These are phyloP conservation scores for Termitomyces sp. DNA, from an alignment of 768 basidiomycete genomes.

Conservation along the genomic window DNA sequence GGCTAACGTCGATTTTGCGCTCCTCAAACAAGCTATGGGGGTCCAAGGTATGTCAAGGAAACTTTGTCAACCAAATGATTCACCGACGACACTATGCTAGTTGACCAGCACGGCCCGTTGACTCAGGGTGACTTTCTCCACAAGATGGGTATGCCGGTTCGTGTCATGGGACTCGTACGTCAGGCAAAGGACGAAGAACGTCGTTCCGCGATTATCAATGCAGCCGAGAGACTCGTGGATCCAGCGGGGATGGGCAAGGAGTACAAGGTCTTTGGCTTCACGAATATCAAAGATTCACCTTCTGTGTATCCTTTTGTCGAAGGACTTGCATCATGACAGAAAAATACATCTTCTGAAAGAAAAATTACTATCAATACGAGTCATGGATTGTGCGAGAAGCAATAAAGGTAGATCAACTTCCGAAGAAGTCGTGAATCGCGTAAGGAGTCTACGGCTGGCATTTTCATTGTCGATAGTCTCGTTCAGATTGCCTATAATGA, in stretches of 20 bases:
- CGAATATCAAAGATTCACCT: slow-evolving; percentile 16
- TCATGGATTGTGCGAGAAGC: neutral
- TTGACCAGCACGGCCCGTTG: slow-evolving; percentile 51
- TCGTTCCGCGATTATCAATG: slow-evolving; percentile 46
- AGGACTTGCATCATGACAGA: slow-evolving; percentile 3
- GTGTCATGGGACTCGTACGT: slow-evolving; percentile 58
- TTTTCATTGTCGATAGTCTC: slow-evolving; percentile 5
- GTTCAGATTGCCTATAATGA: slow-evolving; percentile 1
- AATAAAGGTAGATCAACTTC: neutral
- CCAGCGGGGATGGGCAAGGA: slow-evolving; percentile 79
- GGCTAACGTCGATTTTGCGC: slow-evolving; percentile 94
- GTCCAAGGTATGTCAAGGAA: slow-evolving; percentile 39
- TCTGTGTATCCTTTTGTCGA: slow-evolving; percentile 31
- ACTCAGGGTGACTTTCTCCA: slow-evolving; percentile 70
- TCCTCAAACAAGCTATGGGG: slow-evolving; percentile 70
- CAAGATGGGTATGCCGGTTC: slow-evolving; percentile 68
- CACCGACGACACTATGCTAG: slow-evolving; percentile 22
- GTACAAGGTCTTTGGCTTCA: slow-evolving; percentile 75
- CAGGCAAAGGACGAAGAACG: slow-evolving; percentile 45
- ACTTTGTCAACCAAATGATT: neutral
- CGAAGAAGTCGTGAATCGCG: neutral
- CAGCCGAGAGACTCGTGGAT: slow-evolving; percentile 72
- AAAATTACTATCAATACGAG: neutral
- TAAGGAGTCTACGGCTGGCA: neutral
- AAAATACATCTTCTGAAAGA: neutral